Conservation (phyloP, 371 early-diverging fungal species). For the Lichtheimia hyalospora region DNA sequence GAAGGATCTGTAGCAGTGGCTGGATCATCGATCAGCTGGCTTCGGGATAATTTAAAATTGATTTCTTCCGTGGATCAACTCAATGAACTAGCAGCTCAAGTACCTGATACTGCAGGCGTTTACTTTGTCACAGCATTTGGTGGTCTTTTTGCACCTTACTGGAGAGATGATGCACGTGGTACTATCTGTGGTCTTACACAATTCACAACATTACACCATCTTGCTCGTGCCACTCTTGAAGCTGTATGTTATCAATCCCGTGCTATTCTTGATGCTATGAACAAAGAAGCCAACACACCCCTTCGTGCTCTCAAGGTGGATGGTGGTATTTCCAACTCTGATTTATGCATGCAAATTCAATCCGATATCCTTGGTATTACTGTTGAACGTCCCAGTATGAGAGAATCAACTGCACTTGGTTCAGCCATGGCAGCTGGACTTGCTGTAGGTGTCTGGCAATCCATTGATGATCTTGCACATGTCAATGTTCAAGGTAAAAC, state of each 20-base stretch:
- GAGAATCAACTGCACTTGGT: constrained; percentile 91
- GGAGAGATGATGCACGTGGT: constrained; percentile 90
- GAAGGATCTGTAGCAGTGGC: constrained; percentile 95
- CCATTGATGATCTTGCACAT: constrained; percentile 27
- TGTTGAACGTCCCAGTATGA: constrained; percentile 84
- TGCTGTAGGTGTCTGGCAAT: constrained; percentile 74
- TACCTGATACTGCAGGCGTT: constrained; percentile 81
- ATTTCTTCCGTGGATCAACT: constrained; percentile 74
- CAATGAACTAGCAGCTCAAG: constrained; percentile 44
- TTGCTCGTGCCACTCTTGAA: constrained; percentile 87
- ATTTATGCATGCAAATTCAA: constrained; percentile 89
- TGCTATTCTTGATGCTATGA: constrained; percentile 90
- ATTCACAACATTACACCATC: constrained; percentile 79
- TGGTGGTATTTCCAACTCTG: constrained; percentile 91
- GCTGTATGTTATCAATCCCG: constrained; percentile 92
- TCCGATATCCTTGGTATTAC: constrained; percentile 82
- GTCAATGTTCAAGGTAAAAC: constrained; percentile 37
- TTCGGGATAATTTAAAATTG: constrained; percentile 83
- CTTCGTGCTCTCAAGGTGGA: constrained; percentile 81
- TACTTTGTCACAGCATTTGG: constrained; percentile 94
- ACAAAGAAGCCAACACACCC: constrained; percentile 67
- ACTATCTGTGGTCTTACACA: constrained; percentile 86
- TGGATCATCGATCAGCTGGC: constrained; percentile 91
- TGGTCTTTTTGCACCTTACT: constrained; percentile 93
- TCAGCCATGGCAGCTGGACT: constrained; percentile 92